Evolutionary conservation across 1,284 basidiomycete genomes (phyloP), one percentile per base, ranked within the genome.

Genomic region (Psilocybe mexicana): DNA sequence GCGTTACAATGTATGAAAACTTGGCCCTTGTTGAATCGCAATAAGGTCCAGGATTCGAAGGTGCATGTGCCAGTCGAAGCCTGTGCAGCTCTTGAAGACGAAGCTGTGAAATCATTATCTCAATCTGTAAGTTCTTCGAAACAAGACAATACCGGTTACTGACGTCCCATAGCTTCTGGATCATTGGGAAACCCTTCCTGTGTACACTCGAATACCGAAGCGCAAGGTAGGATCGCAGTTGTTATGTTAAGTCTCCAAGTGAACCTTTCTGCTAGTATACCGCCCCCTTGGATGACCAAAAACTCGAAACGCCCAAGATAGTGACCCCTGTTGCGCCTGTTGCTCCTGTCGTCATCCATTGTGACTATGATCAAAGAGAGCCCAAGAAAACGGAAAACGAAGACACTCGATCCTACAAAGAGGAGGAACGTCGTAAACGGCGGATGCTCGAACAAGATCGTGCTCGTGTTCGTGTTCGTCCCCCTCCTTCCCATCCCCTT

Each of bases 21-120:
- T 4, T 98, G 94, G 95, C 93, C 93, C 0, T 76, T 98, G 26
- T 79, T 93, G 52, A 88, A 90, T 52, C 85, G 92, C 50, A 98
- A 98, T 77, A 99, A 99, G 76, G 87, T 99, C 36, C 92, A 94
- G 60, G 92, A 94, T 69, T 94, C 93, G 0, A 86, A 86, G 67
- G 86, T 97, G 49, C 83, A 85, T 61, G 74, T 83, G 18, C 82
- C 86, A 5, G 85, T 97, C n/a, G 75, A 82, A 66, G 67, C 61
- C 1, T 84, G 84, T 48, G 65, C 79, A 1, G 73, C 82, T 44
- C 81, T 81, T 6, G 86, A 85, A 56, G 82, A 87, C 63, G 84
- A 84, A 61, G 69, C 63, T 4, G 73, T 91, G 48, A 82, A 81
- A 61, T 70, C 71, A 8, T 68, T 87, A 36, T 85, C 90, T 6